These are phyloP conservation scores for Vanrija sp. DNA, from an alignment of 1,284 basidiomycete genomes.

Conservation along the genomic window DNA sequence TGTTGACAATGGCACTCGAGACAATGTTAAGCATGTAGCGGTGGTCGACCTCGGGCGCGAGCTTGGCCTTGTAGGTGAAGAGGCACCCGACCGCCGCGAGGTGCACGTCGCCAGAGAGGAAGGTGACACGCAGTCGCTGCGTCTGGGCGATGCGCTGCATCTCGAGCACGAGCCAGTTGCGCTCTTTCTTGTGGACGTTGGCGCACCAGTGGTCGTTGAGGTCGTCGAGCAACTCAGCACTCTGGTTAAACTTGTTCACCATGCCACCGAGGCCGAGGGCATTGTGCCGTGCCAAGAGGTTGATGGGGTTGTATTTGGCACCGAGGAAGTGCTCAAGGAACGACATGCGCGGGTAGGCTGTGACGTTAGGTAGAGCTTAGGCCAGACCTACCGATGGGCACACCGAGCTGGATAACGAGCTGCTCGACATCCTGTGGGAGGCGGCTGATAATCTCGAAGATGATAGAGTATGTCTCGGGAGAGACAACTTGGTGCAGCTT, in stretches of 20 bases:
- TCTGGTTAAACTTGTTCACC: conserved; percentile 84
- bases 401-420: conserved; percentile 73
- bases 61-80: conserved; percentile 58
- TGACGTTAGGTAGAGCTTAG: conserved; percentile 56
- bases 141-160: conserved; percentile 65
- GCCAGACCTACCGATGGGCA: conserved; percentile 28
- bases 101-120: conserved; percentile 89
- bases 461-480: conserved; percentile 62
- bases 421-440: conserved; percentile 70
- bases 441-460: conserved; percentile 60
- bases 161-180: conserved; percentile 81
- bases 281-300: conserved; percentile 58
- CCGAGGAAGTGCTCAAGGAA: conserved; percentile 68
- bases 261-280: conserved; percentile 67
- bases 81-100: conserved; percentile 76
- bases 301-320: conserved; percentile 75
- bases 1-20: conserved; percentile 52
- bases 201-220: conserved; percentile 90
- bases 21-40: conserved; percentile 78
- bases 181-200: conserved; percentile 78
- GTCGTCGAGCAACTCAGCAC: conserved; percentile 87
- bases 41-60: conserved; percentile 59
- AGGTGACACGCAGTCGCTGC: conserved; percentile 67
- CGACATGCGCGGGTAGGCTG: conserved; percentile 89
- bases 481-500: conserved; percentile 76